Conservation (phyloP, 345 rosid species). For the Boechera divaricarpa region DNA sequence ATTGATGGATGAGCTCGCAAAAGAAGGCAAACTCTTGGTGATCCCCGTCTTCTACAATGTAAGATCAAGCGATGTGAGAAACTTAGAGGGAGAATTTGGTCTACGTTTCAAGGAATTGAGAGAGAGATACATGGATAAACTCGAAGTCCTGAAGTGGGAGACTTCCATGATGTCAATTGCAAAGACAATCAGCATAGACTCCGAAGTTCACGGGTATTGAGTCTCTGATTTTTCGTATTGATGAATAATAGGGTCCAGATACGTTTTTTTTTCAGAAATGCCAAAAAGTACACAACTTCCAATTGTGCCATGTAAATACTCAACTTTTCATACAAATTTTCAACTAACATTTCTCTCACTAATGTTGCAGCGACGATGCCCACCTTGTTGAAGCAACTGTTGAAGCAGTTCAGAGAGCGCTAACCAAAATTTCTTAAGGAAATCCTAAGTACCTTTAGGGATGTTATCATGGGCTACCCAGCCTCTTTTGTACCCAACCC, state of each 20-base stretch:
- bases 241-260: background rate
- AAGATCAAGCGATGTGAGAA: background rate
- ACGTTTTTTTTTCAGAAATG: too few species aligned
- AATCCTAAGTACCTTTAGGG: too few species aligned
- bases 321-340: background rate
- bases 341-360: too few species aligned
- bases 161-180: constrained; percentile 19
- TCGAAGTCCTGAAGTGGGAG: constrained; percentile 12
- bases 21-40: constrained; percentile 29
- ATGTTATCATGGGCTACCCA: too few species aligned
- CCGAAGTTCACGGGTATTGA: constrained; percentile 14
- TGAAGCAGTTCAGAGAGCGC: background rate
- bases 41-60: constrained; percentile 26
- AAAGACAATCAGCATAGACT: background rate
- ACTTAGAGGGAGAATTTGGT: constrained; percentile 7
- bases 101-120: background rate
- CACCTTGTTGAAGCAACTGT: too few species aligned
- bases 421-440: background rate
- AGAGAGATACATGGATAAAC: constrained; percentile 1
- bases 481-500: too few species aligned
- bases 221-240: constrained; percentile 3
- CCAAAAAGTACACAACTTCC: background rate
- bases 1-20: constrained; percentile 21
- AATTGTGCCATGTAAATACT: background rate
- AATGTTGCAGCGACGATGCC: too few species aligned